phyloP scores from a whole-genome alignment of 441 rosid genomes.

The Omphalea diandra region DNA sequence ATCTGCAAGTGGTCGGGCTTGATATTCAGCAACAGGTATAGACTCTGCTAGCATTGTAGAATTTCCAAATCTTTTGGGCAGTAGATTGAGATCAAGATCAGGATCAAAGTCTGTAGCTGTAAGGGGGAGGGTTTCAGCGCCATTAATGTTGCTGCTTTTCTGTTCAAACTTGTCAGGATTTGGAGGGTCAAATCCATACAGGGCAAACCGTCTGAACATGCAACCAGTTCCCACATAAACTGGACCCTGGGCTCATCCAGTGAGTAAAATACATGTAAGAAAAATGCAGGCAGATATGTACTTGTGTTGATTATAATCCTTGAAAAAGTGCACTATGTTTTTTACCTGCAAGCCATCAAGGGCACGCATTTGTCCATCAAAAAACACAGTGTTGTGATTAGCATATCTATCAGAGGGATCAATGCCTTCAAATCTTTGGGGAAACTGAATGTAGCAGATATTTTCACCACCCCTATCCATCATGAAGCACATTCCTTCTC shows the following conservation, averaged over 20 bases:
- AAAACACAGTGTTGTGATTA: constrained; percentile 83
- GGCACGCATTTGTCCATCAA: constrained; percentile 92
- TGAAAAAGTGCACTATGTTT: neutral
- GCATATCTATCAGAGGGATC: constrained; percentile 95
- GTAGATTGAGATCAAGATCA: constrained; percentile 63
- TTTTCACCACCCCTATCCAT: constrained; percentile 86
- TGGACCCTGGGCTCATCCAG: constrained; percentile 53
- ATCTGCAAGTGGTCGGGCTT: constrained; percentile 79
- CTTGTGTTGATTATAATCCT: too few species aligned
- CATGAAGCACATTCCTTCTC: constrained; percentile 96
- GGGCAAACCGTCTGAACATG: constrained; percentile 84
- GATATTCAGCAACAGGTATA: constrained; percentile 72
- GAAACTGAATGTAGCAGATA: constrained; percentile 88
- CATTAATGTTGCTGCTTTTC: constrained; percentile 33
- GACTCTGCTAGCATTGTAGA: constrained; percentile 77
- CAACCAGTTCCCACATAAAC: constrained; percentile 89
- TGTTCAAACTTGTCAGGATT: constrained; percentile 40
- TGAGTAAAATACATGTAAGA: neutral
- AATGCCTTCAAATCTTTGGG: constrained; percentile 90
- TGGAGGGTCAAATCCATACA: constrained; percentile 87
- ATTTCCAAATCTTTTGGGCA: constrained; percentile 87
- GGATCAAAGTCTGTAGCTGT: constrained; percentile 71
- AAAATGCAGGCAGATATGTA: too few species aligned
- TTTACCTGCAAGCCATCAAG: constrained; percentile 90
- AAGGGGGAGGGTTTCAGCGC: constrained; percentile 57